Base-by-base conservation (phyloP, 164 flowering plant species). In the Tetrastigma voinierianum region DNA sequence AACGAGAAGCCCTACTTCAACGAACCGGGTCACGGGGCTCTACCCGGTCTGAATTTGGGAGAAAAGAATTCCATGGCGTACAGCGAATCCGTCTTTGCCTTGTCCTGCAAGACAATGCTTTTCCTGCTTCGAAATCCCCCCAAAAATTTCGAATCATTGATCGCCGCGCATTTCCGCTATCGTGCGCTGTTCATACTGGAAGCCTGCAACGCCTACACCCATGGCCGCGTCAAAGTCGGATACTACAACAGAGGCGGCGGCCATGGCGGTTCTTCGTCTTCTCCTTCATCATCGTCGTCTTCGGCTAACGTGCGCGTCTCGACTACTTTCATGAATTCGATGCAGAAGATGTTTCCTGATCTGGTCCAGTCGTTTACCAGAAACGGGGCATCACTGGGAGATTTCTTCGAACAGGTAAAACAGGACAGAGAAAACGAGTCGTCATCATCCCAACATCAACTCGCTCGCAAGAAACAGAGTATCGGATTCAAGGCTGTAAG, bases 1-100 rank as follows among this genome's bases (percentile, higher is more conserved):
- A 81, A 81, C 46, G 80, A 73, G 46, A 70, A 70, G 45, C 78
- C 80, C 1, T 78, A 67, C 51, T 66, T 46, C 56, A 81, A 81
- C 67, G 84, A 81, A 47, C 80, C 81, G 48, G 70, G 69, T 17
- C 5, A 9, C 10, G 61, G 57, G 14, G n/a, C 52, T 48, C 32
- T 51, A 48, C 24, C 24, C 46, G 75, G 70, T 19, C 67, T 46
- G 59, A 11, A n/a, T 3, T 12, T 51, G 1, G 16, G 25, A 52
- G 70, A 72, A 25, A 59, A 67, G 64, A 40, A 19, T n/a, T 69
- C 78, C 5, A 51, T 1, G 16, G 57, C 64, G 1, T 80, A 77
- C 15, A 77, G 46, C 9, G 72, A 80, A 44, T 9, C 64, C 2
- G 78, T 70, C 1, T 74, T 74, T 53, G 9, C 18, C 1, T 6